A percentile compares a stretch with the other conserved stretches of the same genome.
phyloP scores from a whole-genome alignment of 2,329 filamentous ascomycete genomes.

The Cytospora paraplurivora region DNA sequence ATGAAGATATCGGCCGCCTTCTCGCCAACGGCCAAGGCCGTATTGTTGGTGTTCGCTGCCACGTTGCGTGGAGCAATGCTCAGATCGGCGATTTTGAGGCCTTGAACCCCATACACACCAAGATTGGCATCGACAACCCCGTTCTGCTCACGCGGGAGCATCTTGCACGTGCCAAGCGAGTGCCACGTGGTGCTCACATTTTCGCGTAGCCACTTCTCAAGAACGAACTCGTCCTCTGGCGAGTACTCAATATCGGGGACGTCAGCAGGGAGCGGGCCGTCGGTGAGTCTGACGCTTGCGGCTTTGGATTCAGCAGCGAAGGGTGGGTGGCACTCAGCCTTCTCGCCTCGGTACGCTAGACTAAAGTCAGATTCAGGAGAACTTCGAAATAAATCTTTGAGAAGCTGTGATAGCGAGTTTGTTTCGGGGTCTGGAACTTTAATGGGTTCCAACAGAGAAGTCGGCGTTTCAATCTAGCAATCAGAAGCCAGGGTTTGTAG shows the following conservation, averaged over 20 bases:
- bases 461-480: too few species aligned
- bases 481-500: too few species aligned
- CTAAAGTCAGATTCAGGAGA: too few species aligned
- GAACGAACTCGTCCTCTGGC: conserved; percentile 49
- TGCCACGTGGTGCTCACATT: conserved; percentile 46
- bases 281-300: neutral
- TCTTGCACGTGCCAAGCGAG: conserved; percentile 48
- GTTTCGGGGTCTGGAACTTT: conserved; percentile 34
- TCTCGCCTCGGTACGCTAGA: conserved; percentile 39
- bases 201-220: conserved; percentile 45
- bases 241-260: conserved; percentile 49
- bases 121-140: conserved; percentile 48
- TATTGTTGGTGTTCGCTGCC: conserved; percentile 46
- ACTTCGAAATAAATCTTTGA: too few species aligned
- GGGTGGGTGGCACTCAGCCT: conserved; percentile 45
- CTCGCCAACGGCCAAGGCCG: conserved; percentile 49
- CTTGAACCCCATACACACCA: conserved; percentile 46
- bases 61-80: conserved; percentile 44
- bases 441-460: too few species aligned
- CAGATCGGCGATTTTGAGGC: conserved; percentile 45
- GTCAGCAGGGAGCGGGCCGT: neutral
- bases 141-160: conserved; percentile 43
- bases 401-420: conserved; percentile 46
- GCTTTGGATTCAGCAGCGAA: conserved; percentile 40
- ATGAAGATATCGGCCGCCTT: conserved; percentile 41